Evolutionary conservation across 2,329 filamentous ascomycete genomes (phyloP).

Genomic region (Harringtonia aguacate): DNA sequence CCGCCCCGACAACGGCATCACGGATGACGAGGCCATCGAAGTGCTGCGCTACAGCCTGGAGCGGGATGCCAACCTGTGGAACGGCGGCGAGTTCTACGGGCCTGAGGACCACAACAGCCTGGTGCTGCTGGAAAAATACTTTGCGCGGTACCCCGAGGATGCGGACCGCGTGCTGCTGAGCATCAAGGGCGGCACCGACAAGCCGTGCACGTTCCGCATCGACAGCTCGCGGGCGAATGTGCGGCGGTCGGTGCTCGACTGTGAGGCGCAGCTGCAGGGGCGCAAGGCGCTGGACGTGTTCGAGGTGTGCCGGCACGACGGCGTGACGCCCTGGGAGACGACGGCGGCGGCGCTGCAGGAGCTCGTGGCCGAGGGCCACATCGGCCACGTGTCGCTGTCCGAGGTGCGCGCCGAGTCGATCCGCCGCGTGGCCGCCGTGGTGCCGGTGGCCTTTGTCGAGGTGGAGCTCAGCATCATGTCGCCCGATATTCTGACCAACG

Average conservation of each 20-base stretch:
- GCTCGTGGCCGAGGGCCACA: constrained; percentile 39
- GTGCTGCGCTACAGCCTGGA: constrained; percentile 43
- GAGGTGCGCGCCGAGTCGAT: constrained; percentile 33
- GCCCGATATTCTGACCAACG: constrained; percentile 37
- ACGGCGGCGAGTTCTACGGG: constrained; percentile 57
- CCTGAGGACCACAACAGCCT: constrained; percentile 43
- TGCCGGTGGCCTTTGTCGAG: constrained; percentile 37
- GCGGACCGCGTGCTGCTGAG: constrained; percentile 49
- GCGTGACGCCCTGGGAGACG: constrained; percentile 29
- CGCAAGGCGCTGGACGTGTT: constrained; percentile 49
- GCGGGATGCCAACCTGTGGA: constrained; percentile 41
- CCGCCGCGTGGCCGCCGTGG: constrained; percentile 21
- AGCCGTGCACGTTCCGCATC: constrained; percentile 18
- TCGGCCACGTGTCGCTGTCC: constrained; percentile 29
- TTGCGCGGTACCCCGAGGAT: constrained; percentile 52
- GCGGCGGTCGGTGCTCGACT: constrained; percentile 47
- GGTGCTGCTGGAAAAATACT: constrained; percentile 50
- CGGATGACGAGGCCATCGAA: constrained; percentile 38
- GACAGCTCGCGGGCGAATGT: constrained; percentile 44
- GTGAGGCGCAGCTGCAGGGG: constrained; percentile 38
- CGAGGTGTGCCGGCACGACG: constrained; percentile 46
- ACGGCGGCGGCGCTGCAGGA: constrained; percentile 34
- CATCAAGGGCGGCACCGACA: constrained; percentile 44
- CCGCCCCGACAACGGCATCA: constrained; percentile 26
- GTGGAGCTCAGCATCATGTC: constrained; percentile 41